phyloP scores from a whole-genome alignment of 2,329 filamentous ascomycete species.

The Pseudogymnoascus sp. region DNA sequence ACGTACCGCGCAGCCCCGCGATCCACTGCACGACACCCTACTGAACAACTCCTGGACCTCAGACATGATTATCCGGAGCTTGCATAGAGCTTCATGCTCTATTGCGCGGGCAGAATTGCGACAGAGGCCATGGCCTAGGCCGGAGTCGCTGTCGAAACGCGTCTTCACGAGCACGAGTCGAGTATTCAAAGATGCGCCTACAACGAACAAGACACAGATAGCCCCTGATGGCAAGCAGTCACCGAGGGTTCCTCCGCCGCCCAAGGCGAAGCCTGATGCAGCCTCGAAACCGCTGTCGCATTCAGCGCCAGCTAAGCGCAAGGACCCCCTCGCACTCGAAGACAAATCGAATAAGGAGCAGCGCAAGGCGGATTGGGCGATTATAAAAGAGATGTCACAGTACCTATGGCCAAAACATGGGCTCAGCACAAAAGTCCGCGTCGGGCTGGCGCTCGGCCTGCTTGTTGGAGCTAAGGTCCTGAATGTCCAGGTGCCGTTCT shows the following conservation, averaged over 20 bases:
- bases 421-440: constrained; percentile 72
- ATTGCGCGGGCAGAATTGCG: constrained; percentile 19
- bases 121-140: constrained; percentile 19
- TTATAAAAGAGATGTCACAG: constrained; percentile 93
- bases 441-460: constrained; percentile 74
- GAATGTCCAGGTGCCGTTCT: constrained; percentile 97
- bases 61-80: constrained; percentile 25
- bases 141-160: constrained; percentile 19
- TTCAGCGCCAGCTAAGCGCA: constrained; percentile 20
- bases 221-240: constrained; percentile 20
- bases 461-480: constrained; percentile 87
- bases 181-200: constrained; percentile 18
- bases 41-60: not conserved
- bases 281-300: constrained; percentile 19
- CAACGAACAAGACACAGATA: constrained; percentile 15
- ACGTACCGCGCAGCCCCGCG: not conserved
- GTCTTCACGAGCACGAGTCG: constrained; percentile 25
- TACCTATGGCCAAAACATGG: constrained; percentile 96
- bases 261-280: constrained; percentile 21
- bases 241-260: constrained; percentile 17
- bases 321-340: constrained; percentile 55
- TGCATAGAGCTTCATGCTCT: constrained; percentile 25
- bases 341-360: constrained; percentile 74
- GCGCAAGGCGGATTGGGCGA: constrained; percentile 94
- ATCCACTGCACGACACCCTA: not conserved